Evolutionary conservation across 192 early-diverging fungal species (phyloP), one percentile per base, ranked within the genome.

Genomic region (Gaertneriomyces semiglobifer): DNA sequence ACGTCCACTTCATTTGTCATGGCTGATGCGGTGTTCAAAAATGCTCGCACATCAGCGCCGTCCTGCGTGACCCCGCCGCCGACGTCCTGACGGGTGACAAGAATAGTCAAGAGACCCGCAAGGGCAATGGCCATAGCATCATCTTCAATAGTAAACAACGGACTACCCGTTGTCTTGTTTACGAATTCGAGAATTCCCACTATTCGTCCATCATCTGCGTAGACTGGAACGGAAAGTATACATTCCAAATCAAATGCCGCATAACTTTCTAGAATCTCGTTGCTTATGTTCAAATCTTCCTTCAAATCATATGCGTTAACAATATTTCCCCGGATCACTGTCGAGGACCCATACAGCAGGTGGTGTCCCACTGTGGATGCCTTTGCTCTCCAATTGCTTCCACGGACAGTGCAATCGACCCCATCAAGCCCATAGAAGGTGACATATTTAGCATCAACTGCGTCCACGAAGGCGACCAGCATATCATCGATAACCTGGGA

Each of bases 101-200:
- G 38, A 14, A 80, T 16, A 6, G 74, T 74, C 70, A 72, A 73
- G 19, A 84, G n/a, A 43, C 70, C 71, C 40, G 62, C 56, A n/a
- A 84, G 54, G 46, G 60, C 52, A 48, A 71, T 70, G 6, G 73
- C 14, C 63, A 81, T 65, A 60, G 74, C 70, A 53, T 81, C 77
- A 65, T 84, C 82, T 65, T 84, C 78, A n/a, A 74, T 71, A 54
- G 66, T 68, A 54, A 84, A 84, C 55, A 72, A 79, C 20, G 82
- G 81, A 44, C 65, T 68, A 9, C 50, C 57, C 4, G 33, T 20
- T 3, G 33, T 14, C 64, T 84, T 84, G 63, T 81, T 84, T 46
- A 84, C 62, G 18, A 84, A 58, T 53, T 84, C 82, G 52, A 84
- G 65, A 14, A 74, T 47, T 1, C 79, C 82, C 4, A 62, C 48